Evolutionary conservation across 2,329 filamentous ascomycete genomes (phyloP), one percentile per base, ranked within the genome.

Genomic region (Epichloe sylvatica): DNA sequence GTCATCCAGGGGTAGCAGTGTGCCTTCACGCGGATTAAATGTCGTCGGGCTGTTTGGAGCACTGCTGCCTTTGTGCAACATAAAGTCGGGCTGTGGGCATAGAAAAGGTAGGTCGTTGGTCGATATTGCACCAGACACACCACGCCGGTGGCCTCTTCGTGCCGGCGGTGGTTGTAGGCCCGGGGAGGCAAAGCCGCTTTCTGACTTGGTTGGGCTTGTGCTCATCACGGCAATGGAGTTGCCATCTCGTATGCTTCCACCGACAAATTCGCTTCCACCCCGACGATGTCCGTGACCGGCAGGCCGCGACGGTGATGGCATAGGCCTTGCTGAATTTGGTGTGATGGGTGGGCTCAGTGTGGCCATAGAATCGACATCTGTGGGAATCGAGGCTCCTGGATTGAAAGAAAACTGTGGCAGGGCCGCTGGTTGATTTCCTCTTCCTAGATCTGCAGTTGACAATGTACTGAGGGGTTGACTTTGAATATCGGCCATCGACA

Each of bases 261-360:
- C 87, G 44, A 94, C 85, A 59, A 94, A 89, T 63, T 95, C 89
- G 62, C 89, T 95, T 30, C 81, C 84, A 49, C 85, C 85, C 59
- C 90, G 78, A 58, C 83, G 77, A 64, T 95, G 90, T 33, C 84
- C 81, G 61, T 89, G 85, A 21, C 82, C 80, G 34, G 69, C 68
- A 23, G 76, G 70, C 52, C 78, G 73, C 19, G 75, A 71, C 17
- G 81, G 74, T 6, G 77, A 75, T n/a, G 80, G 76, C 17, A 70
- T 64, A 1, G 69, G 62, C 37, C 68, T 66, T 2, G 70, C 68
- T 4, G 76, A 76, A 15, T 68, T 66, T 12, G 78, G 75, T n/a
- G 76, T 76, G 15, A 74, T 65, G 0, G 77, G 74, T 13, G 79
- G 77, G 47, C 73, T 77, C 21, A 78, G 60, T n/a, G 74, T 65